phyloP scores from a whole-genome alignment of 108 stramenopile genomes.

The Licmophora abbreviata region DNA sequence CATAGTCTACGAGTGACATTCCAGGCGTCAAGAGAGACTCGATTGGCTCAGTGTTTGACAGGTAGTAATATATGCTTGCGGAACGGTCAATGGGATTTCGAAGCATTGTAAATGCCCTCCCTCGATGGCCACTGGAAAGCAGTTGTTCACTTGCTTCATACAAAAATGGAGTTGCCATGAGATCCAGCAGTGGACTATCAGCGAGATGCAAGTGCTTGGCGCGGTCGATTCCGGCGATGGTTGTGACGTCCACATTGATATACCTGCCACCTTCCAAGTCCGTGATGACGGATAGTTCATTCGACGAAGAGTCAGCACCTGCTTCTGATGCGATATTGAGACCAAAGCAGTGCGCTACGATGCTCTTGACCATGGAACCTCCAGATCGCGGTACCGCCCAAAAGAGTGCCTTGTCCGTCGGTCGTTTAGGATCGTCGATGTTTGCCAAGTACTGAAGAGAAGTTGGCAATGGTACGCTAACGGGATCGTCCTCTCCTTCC shows the following conservation, averaged over 20 bases:
- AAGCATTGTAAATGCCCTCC: slow-evolving; percentile 26
- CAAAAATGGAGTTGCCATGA: slow-evolving; percentile 26
- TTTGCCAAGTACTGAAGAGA: neutral
- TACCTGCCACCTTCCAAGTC: slow-evolving; percentile 25
- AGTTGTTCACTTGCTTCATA: slow-evolving; percentile 18
- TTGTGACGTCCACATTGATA: slow-evolving; percentile 35
- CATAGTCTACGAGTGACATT: slow-evolving; percentile 27
- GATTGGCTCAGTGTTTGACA: slow-evolving; percentile 16
- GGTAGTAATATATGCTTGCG: slow-evolving; percentile 22
- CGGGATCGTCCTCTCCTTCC: neutral
- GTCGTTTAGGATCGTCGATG: neutral
- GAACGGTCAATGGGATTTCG: slow-evolving; percentile 41
- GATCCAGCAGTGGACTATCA: slow-evolving; percentile 8
- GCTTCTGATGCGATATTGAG: slow-evolving; percentile 23
- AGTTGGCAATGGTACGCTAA: neutral
- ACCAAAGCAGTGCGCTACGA: slow-evolving; percentile 27
- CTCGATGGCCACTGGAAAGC: slow-evolving; percentile 23
- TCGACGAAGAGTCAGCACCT: slow-evolving; percentile 4
- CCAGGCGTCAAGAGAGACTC: slow-evolving; percentile 5
- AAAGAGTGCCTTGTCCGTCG: slow-evolving; percentile 17
- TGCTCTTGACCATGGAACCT: slow-evolving; percentile 26
- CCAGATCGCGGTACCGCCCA: slow-evolving; percentile 39
- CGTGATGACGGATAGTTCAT: slow-evolving; percentile 11
- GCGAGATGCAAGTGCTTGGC: slow-evolving; percentile 17
- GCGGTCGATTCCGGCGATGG: slow-evolving; percentile 15